Evolutionary conservation across 345 rosid species (phyloP), one percentile per base, ranked within the genome.

Genomic region (Tarenaya hassleriana): DNA sequence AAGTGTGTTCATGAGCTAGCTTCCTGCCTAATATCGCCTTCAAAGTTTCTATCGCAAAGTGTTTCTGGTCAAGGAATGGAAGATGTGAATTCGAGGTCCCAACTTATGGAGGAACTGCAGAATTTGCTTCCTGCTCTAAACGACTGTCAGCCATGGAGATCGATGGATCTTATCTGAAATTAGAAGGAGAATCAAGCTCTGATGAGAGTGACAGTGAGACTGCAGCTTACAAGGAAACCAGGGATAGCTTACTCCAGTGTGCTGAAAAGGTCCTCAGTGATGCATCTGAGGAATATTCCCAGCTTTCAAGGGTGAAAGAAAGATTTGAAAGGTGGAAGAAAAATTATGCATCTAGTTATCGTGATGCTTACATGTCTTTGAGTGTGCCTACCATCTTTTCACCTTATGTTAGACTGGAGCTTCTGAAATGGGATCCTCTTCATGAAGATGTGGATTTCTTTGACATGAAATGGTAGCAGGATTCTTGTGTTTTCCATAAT

Each of bases 111-210:
- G 61, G 74, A 75, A 61, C 61, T 84, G 67, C 78, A 81, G 40
- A 75, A 65, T 14, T 54, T 84, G 68, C 78, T 81, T 56, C 94
- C 94, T 48, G 73, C 88, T n/a, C 62, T n/a, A n/a, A n/a, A n/a
- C n/a, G n/a, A n/a, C 77, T 15, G 70, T 84, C 32, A 50, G 77
- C 77, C 50, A 73, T 87, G 95, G 81, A 84, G 55, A 31, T 79
- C 19, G 90, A 87, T 20, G 49, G 60, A 61, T 56, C 83, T 34
- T 55, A 63, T 64, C 74, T 60, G 64, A 87, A 81, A 77, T 52
- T 83, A 63, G 98, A 91, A 76, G 98, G 96, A 57, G 98, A 91
- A 75, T 88, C 95, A 6, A 88, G 94, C 77, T 83, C 94, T 37
- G 98, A 92, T 72, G 96, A 91, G 75, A 91, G 98, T 51, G 95